Evolutionary conservation across 2,329 filamentous ascomycete species (phyloP).

Genomic region (Exophiala xenobiotica): DNA sequence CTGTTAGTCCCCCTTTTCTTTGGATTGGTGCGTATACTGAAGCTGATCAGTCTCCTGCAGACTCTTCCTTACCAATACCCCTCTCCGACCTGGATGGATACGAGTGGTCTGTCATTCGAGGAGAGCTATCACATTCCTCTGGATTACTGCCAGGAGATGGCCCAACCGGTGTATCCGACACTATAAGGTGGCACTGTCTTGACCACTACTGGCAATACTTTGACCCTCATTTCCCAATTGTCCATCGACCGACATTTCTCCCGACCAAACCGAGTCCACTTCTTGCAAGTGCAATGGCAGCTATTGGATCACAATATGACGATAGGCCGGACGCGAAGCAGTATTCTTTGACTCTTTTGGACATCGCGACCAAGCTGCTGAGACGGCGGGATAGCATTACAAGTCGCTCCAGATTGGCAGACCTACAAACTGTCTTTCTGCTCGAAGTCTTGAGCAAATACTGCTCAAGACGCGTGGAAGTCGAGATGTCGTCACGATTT

Average conservation of each 20-base stretch:
- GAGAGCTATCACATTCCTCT: conserved; percentile 38
- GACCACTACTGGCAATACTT: conserved; percentile 40
- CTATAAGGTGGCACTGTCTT: conserved; percentile 39
- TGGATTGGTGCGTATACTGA: conserved; percentile 29
- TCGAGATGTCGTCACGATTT: conserved; percentile 37
- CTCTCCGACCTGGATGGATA: conserved; percentile 41
- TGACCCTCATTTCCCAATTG: conserved; percentile 38
- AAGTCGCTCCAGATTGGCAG: conserved; percentile 36
- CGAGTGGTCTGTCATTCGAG: conserved; percentile 40
- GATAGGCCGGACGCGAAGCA: conserved; percentile 35
- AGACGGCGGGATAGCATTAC: conserved; percentile 34
- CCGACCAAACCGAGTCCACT: conserved; percentile 36
- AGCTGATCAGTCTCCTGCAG: conserved; percentile 35
- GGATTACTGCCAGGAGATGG: conserved; percentile 35
- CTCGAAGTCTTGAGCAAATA: conserved; percentile 38
- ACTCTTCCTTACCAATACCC: conserved; percentile 40
- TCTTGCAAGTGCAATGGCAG: conserved; percentile 37
- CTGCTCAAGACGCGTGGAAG: conserved; percentile 35
- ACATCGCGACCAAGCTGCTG: conserved; percentile 36
- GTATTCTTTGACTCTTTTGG: conserved; percentile 37
- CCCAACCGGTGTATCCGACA: conserved; percentile 39
- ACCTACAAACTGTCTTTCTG: conserved; percentile 39
- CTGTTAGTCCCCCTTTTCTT: conserved; percentile 29
- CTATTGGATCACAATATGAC: conserved; percentile 40
- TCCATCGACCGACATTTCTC: conserved; percentile 37